These are phyloP conservation scores for Chlamydomonas incerta DNA, from an alignment of 139 green algal species.

Conservation along the genomic window DNA sequence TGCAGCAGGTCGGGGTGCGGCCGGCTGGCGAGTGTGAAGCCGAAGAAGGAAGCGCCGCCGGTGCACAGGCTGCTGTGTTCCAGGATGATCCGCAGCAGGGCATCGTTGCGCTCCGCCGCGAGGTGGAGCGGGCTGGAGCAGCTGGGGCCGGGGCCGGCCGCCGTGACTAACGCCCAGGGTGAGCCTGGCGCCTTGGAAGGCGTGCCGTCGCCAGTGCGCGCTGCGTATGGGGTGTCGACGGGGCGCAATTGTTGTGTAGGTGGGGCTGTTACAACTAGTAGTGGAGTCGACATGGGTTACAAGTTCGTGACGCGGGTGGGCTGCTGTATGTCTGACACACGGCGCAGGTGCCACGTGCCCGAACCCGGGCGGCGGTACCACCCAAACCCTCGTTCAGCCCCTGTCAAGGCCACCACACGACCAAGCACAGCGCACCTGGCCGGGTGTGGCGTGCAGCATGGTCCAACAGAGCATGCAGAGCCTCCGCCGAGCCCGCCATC, in stretches of 20 bases:
- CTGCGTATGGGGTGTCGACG: no score
- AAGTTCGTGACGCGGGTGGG: no score
- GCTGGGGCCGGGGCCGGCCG: neutral
- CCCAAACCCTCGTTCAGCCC: no score
- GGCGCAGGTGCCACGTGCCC: no score
- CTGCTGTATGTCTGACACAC: no score
- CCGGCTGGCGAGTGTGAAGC: conserved; percentile 2
- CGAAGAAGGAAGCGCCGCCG: neutral
- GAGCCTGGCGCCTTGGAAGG: neutral
- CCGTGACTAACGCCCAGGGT: conserved; percentile 12
- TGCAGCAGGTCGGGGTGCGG: conserved; percentile 16
- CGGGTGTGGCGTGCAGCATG: neutral
- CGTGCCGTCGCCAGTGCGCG: neutral
- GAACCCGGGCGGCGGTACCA: no score
- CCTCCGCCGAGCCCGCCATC: neutral
- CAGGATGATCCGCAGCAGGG: conserved; percentile 3
- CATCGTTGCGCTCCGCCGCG: conserved; percentile 5
- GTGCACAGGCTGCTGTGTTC: neutral
- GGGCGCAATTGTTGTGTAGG: no score
- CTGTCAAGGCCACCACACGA: no score
- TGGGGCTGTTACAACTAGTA: no score
- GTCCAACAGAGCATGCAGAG: neutral
- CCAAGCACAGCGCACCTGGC: neutral
- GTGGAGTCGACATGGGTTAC: no score
- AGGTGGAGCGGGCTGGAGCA: neutral